Percentiles rank a stretch among this genome's conserved stretches.
These are phyloP conservation scores for Triticum urartu DNA, from an alignment of 176 grass and related monocot species.

Conservation along the genomic window DNA sequence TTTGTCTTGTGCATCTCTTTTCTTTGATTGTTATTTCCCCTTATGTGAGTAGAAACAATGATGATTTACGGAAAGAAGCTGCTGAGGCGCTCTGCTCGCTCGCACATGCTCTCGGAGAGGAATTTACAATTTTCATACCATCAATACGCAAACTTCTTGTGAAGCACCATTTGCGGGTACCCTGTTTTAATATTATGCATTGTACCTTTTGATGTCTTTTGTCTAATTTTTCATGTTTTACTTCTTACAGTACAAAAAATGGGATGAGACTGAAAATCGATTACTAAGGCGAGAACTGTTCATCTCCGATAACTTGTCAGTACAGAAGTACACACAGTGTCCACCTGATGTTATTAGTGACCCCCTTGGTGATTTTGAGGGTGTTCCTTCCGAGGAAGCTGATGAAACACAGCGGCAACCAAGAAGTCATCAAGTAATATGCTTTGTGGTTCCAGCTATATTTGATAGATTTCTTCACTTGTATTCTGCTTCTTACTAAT, in stretches of 20 bases:
- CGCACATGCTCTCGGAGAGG: conserved; percentile 88
- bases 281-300: conserved; percentile 57
- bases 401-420: conserved; percentile 68
- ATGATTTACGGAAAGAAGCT: conserved; percentile 90
- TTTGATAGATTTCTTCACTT: conserved; percentile 4
- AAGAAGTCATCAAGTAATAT: conserved; percentile 88
- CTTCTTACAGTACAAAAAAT: conserved; percentile 80
- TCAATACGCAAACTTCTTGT: conserved; percentile 84
- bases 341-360: conserved; percentile 80
- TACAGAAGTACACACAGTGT: conserved; percentile 71
- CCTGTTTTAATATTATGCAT: conserved; percentile 28
- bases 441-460: background rate
- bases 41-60: conserved; percentile 70
- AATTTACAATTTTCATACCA: conserved; percentile 86
- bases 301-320: conserved; percentile 63
- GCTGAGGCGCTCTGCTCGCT: conserved; percentile 90
- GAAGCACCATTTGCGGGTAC: conserved; percentile 89
- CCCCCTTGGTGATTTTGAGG: conserved; percentile 76
- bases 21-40: conserved; percentile 15
- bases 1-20: background rate
- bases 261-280: conserved; percentile 79
- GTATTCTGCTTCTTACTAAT: background rate
- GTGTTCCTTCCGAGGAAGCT: conserved; percentile 62
- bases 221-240: conserved; percentile 24
- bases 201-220: background rate